Conservation (phyloP, 768 basidiomycete species). For the Russula brevipes region DNA sequence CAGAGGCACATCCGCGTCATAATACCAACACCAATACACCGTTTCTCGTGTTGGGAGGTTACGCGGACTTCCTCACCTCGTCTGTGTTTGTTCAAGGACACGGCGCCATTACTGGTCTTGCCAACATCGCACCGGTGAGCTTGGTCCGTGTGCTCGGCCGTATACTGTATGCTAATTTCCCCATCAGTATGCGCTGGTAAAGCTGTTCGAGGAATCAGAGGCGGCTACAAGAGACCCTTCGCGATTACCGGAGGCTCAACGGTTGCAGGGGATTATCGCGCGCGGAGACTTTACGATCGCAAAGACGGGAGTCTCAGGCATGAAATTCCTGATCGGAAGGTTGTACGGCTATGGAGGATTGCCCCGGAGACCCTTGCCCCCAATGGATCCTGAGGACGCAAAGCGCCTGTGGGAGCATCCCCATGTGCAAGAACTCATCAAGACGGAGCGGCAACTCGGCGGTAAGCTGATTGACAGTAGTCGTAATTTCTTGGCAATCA, state of each 20-base stretch:
- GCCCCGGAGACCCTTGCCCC: conserved; percentile 73
- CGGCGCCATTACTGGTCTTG: conserved; percentile 88
- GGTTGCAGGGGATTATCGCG: conserved; percentile 74
- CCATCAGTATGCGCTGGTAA: conserved; percentile 50
- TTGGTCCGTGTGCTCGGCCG: not conserved
- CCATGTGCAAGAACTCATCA: conserved; percentile 63
- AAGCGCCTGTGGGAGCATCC: conserved; percentile 66
- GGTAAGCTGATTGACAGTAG: conserved; percentile 33
- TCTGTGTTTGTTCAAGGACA: conserved; percentile 68
- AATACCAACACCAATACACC: conserved; percentile 51
- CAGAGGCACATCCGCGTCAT: conserved; percentile 58
- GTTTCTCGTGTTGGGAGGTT: conserved; percentile 86
- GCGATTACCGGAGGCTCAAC: conserved; percentile 61
- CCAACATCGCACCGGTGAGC: conserved; percentile 69
- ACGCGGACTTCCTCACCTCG: conserved; percentile 75
- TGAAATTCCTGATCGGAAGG: conserved; percentile 73
- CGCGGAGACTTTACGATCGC: conserved; percentile 77
- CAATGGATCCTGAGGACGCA: conserved; percentile 51
- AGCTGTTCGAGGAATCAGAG: conserved; percentile 58
- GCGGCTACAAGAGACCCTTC: conserved; percentile 50
- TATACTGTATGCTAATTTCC: not conserved
- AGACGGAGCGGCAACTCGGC: conserved; percentile 53
- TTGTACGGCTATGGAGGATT: conserved; percentile 75
- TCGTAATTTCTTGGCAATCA: not conserved
- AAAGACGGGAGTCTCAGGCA: conserved; percentile 71